These are phyloP conservation scores for Croton laevigatus DNA, from an alignment of 441 rosid genomes.

Conservation along the genomic window DNA sequence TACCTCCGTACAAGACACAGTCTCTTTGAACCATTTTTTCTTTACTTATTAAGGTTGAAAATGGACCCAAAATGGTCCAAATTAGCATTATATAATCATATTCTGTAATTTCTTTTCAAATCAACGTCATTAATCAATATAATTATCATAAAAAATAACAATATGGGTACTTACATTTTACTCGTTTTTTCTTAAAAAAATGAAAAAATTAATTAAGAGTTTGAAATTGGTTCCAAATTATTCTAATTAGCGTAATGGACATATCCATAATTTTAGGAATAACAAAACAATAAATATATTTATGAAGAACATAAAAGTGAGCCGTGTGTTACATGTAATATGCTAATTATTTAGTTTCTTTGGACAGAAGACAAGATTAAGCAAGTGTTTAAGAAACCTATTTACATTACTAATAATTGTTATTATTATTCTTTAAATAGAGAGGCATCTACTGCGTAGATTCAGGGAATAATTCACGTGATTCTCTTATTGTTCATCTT, in stretches of 20 bases:
- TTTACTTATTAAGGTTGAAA: too few species aligned
- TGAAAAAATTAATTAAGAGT: too few species aligned
- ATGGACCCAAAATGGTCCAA: too few species aligned
- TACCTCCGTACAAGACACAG: too few species aligned
- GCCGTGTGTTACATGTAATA: slow-evolving; percentile 18
- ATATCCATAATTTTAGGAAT: too few species aligned
- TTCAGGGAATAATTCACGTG: slow-evolving; percentile 51
- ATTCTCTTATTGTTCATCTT: slow-evolving; percentile 20
- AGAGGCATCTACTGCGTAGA: slow-evolving; percentile 42
- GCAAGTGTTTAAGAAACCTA: slow-evolving; percentile 35
- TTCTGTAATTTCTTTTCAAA: slow-evolving; percentile 16
- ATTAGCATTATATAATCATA: neutral
- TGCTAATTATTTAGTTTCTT: slow-evolving; percentile 16
- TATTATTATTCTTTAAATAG: slow-evolving; percentile 7
- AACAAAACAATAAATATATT: neutral
- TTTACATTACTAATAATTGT: slow-evolving; percentile 17
- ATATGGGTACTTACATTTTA: too few species aligned
- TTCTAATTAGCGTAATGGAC: too few species aligned
- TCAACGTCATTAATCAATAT: neutral
- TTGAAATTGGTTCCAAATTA: too few species aligned
- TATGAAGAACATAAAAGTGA: neutral
- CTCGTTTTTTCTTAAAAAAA: too few species aligned
- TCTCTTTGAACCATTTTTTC: too few species aligned
- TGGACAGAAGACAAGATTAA: slow-evolving; percentile 37
- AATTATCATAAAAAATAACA: too few species aligned